Evolutionary conservation across 2,329 filamentous ascomycete species (phyloP), one percentile per base, ranked within the genome.

Genomic region (Leptographium wingfieldii): DNA sequence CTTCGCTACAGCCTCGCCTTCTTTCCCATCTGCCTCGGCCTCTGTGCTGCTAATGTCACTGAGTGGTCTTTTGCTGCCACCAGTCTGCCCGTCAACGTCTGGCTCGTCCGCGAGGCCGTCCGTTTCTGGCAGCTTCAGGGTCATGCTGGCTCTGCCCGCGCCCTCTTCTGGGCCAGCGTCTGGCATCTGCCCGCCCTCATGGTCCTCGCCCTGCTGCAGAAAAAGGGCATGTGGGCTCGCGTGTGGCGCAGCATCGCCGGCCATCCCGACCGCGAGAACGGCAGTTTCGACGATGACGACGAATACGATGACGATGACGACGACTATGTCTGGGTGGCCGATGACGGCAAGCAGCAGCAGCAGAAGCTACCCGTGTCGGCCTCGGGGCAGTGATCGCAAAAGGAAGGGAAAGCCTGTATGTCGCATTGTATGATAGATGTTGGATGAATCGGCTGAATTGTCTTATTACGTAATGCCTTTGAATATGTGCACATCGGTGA

Each of bases 141-240:
- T 14, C 81, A 86, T 63, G 85, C 86, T 66, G 92, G 92, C 2
- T 90, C 82, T 22, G 92, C 94, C 2, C 81, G 90, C 60, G 86
- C 87, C 0, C 73, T 99, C 58, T 99, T 99, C 72, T 99, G 94
- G 94, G 92, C 94, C 1, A 96, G 90, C 71, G 90, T 99, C 11
- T 97, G 92, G 94, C 92, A 96, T 74, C 72, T 99, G 55, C 94
- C 94, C 0, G 87, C 87, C 31, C 80, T 97, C 51, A 84, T 99
- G 78, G 90, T 96, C 55, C 76, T 96, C 62, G 92, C 91, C 3
- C 86, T 97, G 72, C 82, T 88, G 59, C 90, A 95, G 73, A 99
- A 99, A 80, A 95, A 91, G 75, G 92, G 92, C 0, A 80, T 96
- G 73, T 94, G 90, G 90, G 81, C 84, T 64, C 80, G 91, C 19